Conservation (phyloP, 73 alveolate species). For the Diophrys appendiculata region DNA sequence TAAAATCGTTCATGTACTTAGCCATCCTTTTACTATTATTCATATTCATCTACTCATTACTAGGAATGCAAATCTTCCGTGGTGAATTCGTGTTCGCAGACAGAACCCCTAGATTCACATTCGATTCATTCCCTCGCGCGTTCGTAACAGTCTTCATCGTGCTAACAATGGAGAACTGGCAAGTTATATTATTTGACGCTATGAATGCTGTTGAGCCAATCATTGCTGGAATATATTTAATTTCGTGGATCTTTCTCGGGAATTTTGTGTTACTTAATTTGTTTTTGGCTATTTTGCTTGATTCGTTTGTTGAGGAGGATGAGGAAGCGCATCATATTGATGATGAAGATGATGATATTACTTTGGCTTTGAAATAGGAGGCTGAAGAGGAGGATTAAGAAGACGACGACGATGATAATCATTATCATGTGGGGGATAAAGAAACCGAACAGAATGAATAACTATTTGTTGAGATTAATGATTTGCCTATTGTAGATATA, state of each 20-base stretch:
- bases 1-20: conserved; percentile 61
- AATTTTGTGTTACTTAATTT: conserved; percentile 92
- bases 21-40: conserved; percentile 69
- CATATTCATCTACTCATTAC: conserved; percentile 66
- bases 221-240: conserved; percentile 71
- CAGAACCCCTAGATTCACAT: conserved; percentile 40
- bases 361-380: conserved; percentile 23
- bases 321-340: conserved; percentile 61
- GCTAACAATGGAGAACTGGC: conserved; percentile 85
- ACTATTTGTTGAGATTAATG: background rate
- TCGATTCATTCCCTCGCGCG: conserved; percentile 73
- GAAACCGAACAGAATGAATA: conserved; percentile 13
- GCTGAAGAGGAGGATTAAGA: too few relatives aligned
- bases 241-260: conserved; percentile 94
- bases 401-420: conserved; percentile 38
- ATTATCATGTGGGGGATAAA: conserved; percentile 60
- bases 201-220: conserved; percentile 41
- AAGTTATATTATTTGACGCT: conserved; percentile 56
- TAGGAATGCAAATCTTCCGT: conserved; percentile 86
- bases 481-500: background rate
- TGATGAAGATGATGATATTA: conserved; percentile 57
- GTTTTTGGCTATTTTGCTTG: conserved; percentile 91
- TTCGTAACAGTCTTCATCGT: conserved; percentile 73
- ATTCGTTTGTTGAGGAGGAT: conserved; percentile 79
- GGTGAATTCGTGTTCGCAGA: conserved; percentile 53